Conservation (phyloP, 306 rosid genomes). For the Malus fusca region DNA sequence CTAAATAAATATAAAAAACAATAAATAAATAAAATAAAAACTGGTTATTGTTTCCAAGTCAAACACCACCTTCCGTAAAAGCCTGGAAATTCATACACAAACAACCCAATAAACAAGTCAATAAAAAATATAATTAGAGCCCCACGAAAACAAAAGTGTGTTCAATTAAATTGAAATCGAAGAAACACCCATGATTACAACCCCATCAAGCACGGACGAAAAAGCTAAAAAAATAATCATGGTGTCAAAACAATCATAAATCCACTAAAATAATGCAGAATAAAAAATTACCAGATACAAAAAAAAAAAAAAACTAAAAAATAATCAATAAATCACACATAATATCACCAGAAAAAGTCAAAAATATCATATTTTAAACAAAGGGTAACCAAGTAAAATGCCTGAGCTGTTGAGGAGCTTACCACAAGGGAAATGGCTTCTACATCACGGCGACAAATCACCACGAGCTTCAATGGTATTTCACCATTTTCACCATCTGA, state of each 20-base stretch:
- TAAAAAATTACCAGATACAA: conserved; percentile 17
- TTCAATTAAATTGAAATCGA: conserved; percentile 8
- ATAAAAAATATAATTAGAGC: conserved; percentile 1
- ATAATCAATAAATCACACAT: not conserved
- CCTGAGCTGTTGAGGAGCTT: not conserved
- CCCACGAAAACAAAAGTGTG: not conserved
- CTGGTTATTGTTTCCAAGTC: conserved; percentile 45
- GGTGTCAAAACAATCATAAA: conserved; percentile 16
- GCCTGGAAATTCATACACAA: conserved; percentile 55
- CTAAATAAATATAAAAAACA: not conserved
- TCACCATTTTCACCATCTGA: not conserved
- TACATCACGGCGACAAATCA: conserved; percentile 20
- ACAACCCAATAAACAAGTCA: conserved; percentile 23
- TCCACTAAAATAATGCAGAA: conserved; percentile 14
- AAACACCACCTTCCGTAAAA: conserved; percentile 57
- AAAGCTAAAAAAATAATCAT: conserved; percentile 3
- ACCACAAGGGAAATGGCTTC: conserved; percentile 32
- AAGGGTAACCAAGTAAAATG: not conserved
- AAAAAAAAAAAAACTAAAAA: not conserved
- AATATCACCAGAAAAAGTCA: not conserved
- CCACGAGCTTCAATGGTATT: conserved; percentile 13
- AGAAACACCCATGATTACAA: conserved; percentile 27
- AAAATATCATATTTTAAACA: not conserved
- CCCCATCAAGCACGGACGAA: conserved; percentile 13
- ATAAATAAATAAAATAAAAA: not conserved